These are phyloP conservation scores for Rhynchosporium secalis DNA, from an alignment of 2,329 filamentous ascomycete species.

Conservation along the genomic window DNA sequence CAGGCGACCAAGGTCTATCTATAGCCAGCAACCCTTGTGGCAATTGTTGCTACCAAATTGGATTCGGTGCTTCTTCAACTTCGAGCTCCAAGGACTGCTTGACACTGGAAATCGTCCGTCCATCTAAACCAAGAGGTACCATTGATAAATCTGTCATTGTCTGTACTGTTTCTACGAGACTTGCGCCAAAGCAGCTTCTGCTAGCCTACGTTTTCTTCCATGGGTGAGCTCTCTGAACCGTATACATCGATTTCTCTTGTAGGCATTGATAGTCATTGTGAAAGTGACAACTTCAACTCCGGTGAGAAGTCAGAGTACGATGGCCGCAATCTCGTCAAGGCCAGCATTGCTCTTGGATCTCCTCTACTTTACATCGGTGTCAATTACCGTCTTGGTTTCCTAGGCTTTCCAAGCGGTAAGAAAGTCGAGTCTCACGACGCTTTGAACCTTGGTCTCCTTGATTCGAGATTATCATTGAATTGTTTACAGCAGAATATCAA, in stretches of 20 bases:
- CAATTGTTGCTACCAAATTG: conserved; percentile 19
- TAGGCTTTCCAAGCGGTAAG: conserved; percentile 29
- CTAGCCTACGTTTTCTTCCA: conserved; percentile 61
- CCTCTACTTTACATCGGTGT: conserved; percentile 44
- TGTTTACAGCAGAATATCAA: conserved; percentile 60
- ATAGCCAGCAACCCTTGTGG: conserved; percentile 27
- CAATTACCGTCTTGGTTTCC: conserved; percentile 37
- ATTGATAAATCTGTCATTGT: neutral
- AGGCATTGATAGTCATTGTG: conserved; percentile 18
- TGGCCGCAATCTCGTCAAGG: conserved; percentile 19
- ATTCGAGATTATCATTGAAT: conserved; percentile 55
- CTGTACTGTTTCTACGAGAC: neutral
- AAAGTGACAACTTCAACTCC: conserved; percentile 48
- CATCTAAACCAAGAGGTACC: conserved; percentile 12
- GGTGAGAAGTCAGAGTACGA: conserved; percentile 26
- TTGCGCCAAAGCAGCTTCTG: conserved; percentile 27
- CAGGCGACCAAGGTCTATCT: conserved; percentile 10
- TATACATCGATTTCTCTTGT: neutral
- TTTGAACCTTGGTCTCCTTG: conserved; percentile 53
- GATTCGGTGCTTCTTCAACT: neutral
- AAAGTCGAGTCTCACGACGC: conserved; percentile 44
- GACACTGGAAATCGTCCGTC: conserved; percentile 43
- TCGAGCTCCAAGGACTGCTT: conserved; percentile 41
- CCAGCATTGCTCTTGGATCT: conserved; percentile 13
- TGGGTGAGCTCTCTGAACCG: conserved; percentile 45